Evolutionary conservation across 2,329 filamentous ascomycete species (phyloP).

Genomic region (Fusarium duplospermum): DNA sequence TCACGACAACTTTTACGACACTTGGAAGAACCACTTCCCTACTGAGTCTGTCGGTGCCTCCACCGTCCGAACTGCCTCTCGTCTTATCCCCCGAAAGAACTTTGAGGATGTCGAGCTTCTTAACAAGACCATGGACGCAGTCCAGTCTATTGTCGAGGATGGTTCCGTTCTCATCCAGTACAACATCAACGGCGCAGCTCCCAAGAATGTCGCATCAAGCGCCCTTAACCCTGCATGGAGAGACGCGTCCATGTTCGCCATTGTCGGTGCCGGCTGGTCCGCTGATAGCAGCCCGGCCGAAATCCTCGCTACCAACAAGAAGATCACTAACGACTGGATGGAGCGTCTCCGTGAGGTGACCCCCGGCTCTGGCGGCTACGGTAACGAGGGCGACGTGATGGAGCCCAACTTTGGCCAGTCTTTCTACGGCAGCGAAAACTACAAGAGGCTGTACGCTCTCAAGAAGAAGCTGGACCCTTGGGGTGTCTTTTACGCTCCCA

Average conservation of each 20-base stretch:
- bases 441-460: slow-evolving; percentile 42
- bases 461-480: slow-evolving; percentile 49
- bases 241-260: slow-evolving; percentile 51
- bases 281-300: slow-evolving; percentile 5
- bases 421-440: slow-evolving; percentile 44
- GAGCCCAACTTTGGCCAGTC: slow-evolving; percentile 46
- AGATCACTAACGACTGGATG: slow-evolving; percentile 35
- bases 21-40: slow-evolving; percentile 56
- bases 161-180: slow-evolving; percentile 41
- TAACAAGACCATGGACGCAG: slow-evolving; percentile 35
- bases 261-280: slow-evolving; percentile 41
- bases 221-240: slow-evolving; percentile 60
- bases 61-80: slow-evolving; percentile 48
- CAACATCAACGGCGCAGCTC: slow-evolving; percentile 38
- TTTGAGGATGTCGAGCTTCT: slow-evolving; percentile 31
- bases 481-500: slow-evolving; percentile 41
- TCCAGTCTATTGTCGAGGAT: slow-evolving; percentile 37
- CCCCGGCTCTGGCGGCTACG: slow-evolving; percentile 43
- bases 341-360: slow-evolving; percentile 19
- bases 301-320: slow-evolving; percentile 43
- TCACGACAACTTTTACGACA: slow-evolving; percentile 51
- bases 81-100: slow-evolving; percentile 53
- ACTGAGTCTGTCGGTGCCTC: slow-evolving; percentile 35
- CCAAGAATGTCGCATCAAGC: slow-evolving; percentile 42
- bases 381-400: slow-evolving; percentile 49